A percentile compares a stretch with the other conserved stretches of the same genome.
These are phyloP conservation scores for Mollisia scopiformis DNA, from an alignment of 2,329 filamentous ascomycete genomes.

Conservation along the genomic window DNA sequence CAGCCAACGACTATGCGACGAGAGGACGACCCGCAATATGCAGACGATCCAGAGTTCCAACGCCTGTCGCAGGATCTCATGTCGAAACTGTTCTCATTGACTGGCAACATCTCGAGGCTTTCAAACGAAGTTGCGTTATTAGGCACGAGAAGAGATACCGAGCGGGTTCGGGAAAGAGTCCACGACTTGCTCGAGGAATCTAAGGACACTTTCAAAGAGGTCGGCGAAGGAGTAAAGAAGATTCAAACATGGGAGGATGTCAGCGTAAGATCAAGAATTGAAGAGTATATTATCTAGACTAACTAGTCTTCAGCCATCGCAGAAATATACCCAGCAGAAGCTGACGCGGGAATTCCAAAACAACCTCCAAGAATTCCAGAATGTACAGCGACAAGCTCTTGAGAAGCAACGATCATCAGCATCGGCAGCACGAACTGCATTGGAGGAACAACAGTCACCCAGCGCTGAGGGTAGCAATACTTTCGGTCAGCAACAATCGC, in stretches of 20 bases:
- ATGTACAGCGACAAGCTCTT: conserved; percentile 84
- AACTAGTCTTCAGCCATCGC: conserved; percentile 67
- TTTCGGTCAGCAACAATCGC: conserved; percentile 61
- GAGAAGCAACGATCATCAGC: conserved; percentile 92
- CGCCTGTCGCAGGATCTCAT: conserved; percentile 80
- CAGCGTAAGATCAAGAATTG: conserved; percentile 57
- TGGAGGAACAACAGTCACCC: conserved; percentile 60
- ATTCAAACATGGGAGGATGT: conserved; percentile 86
- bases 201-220: conserved; percentile 82
- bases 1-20: conserved; percentile 70
- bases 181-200: conserved; percentile 87
- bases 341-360: conserved; percentile 91
- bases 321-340: conserved; percentile 96
- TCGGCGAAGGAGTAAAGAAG: conserved; percentile 92
- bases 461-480: conserved; percentile 39
- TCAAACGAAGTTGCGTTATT: conserved; percentile 83
- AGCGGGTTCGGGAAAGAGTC: conserved; percentile 86
- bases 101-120: conserved; percentile 84
- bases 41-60: conserved; percentile 92
- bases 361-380: conserved; percentile 88
- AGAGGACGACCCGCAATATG: conserved; percentile 74
- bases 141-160: conserved; percentile 89
- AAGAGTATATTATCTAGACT: not conserved
- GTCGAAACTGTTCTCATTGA: conserved; percentile 86
- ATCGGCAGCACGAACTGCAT: conserved; percentile 77